phyloP scores from a whole-genome alignment of 208 protist genomes.

The Phytomonas serpens region DNA sequence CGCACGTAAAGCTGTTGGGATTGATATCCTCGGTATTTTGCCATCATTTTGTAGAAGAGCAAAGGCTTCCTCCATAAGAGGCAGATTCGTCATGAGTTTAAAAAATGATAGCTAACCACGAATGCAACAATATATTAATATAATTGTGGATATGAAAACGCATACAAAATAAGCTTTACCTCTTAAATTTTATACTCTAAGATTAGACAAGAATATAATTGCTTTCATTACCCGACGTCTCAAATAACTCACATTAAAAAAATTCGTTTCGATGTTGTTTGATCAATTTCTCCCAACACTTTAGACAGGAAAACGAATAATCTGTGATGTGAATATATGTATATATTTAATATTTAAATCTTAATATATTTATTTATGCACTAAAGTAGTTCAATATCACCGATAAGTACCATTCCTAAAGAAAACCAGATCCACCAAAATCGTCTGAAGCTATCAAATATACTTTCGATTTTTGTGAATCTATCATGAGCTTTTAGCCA shows the following conservation, averaged over 20 bases:
- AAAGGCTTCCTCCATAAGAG: constrained; percentile 85
- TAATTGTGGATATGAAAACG: constrained; percentile 8
- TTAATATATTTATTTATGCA: background rate
- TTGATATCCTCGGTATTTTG: constrained; percentile 75
- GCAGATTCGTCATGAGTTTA: background rate
- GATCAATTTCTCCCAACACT: background rate
- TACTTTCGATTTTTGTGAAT: constrained; percentile 51
- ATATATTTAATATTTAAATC: background rate
- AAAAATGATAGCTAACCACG: constrained; percentile 4
- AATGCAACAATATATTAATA: constrained; percentile 3
- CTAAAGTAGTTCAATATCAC: constrained; percentile 78
- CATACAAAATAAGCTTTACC: constrained; percentile 1
- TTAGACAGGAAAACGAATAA: background rate
- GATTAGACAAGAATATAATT: background rate
- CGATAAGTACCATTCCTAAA: constrained; percentile 58
- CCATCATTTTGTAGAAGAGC: constrained; percentile 88
- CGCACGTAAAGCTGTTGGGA: constrained; percentile 79
- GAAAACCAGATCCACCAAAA: constrained; percentile 87
- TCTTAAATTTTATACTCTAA: constrained; percentile 4
- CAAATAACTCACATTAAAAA: background rate
- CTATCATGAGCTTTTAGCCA: constrained; percentile 60
- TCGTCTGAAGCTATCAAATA: constrained; percentile 41
- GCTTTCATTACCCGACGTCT: background rate
- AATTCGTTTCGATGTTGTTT: background rate
- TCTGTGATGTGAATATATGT: background rate